Evolutionary conservation across 2,329 filamentous ascomycete genomes (phyloP), one percentile per base, ranked within the genome.

Genomic region (Cladophialophora bantiana): DNA sequence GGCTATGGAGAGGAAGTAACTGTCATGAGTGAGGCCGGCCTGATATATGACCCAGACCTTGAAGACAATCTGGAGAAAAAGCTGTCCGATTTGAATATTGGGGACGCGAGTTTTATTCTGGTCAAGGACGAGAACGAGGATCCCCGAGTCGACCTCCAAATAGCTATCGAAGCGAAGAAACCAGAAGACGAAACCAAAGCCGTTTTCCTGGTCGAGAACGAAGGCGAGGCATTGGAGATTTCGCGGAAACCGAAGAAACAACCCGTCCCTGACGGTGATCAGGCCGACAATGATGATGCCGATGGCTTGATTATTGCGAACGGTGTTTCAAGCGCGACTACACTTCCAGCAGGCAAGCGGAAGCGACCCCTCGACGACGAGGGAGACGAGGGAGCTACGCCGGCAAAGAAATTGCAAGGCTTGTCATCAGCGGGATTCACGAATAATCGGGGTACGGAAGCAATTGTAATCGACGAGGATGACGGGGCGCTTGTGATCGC

Each of bases 1-100:
- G 89, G 89, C 3, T 97, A 95, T 75, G 88, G 89, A 4, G 89
- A 93, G 65, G 93, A 97, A 60, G 87, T 98, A 70, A 90, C 89
- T 3, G 82, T 98, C 65, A 90, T 86, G 74, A 93, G 87, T 65
- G 89, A 93, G 6, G 83, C 86, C 9, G 90, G 90, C 59, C 83
- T 94, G n/a, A 84, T 98, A 50, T 98, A 96, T 74, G 95, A 98
- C 74, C 87, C 89, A 0, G 95, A 98, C 64, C 88, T 96, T 74
- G 92, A 92, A 4, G 92, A 96, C 65, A 96, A 97, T 73, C 81
- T 98, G 0, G 78, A 83, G 0, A 96, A 93, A 81, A 93, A 90
- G 68, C 84, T 99, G 59, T 83, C 79, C 32, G 91, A 97, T 20
- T 84, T 97, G 7, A 91, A 90, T 10, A 87, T 97, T 73, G 86